These are phyloP conservation scores for Helichrysum umbraculigerum DNA, from an alignment of 129 eudicot genomes.

Conservation along the genomic window DNA sequence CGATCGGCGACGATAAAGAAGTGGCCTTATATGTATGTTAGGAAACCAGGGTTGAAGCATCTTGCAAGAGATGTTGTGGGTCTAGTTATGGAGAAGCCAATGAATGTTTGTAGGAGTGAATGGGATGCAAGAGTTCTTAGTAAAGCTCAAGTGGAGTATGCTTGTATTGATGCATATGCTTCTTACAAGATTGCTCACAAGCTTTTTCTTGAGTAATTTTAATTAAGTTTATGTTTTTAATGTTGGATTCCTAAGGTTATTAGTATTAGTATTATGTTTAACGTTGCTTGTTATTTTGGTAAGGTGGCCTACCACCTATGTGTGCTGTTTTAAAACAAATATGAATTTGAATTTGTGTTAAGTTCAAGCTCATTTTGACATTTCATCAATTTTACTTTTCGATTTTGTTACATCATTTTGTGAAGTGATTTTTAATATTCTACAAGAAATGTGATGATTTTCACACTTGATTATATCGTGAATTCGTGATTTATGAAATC, in stretches of 20 bases:
- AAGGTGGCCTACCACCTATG: too few relatives aligned
- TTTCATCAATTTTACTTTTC: too few relatives aligned
- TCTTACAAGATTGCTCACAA: constrained; percentile 44
- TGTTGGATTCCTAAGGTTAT: neutral
- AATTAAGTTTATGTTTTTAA: neutral
- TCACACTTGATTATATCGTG: too few relatives aligned
- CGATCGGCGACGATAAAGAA: constrained; percentile 26
- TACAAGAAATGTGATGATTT: too few relatives aligned
- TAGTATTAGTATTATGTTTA: too few relatives aligned
- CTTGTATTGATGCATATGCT: constrained; percentile 69
- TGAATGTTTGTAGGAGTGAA: constrained; percentile 36
- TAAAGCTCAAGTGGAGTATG: constrained; percentile 50
- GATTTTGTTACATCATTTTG: neutral
- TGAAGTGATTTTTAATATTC: too few relatives aligned
- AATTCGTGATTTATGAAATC: too few relatives aligned
- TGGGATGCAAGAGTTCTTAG: constrained; percentile 52
- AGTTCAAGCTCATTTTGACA: too few relatives aligned
- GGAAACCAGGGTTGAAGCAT: constrained; percentile 43
- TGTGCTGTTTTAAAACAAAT: too few relatives aligned
- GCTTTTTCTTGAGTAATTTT: constrained; percentile 28
- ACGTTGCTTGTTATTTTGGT: too few relatives aligned
- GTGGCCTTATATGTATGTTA: constrained; percentile 34
- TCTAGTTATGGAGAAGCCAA: constrained; percentile 41
- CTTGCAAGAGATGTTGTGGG: constrained; percentile 44
- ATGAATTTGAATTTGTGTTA: too few relatives aligned